Evolutionary conservation across 805 yeast genomes (phyloP), one percentile per base, ranked within the genome.

Genomic region (Yarrowia sp.): DNA sequence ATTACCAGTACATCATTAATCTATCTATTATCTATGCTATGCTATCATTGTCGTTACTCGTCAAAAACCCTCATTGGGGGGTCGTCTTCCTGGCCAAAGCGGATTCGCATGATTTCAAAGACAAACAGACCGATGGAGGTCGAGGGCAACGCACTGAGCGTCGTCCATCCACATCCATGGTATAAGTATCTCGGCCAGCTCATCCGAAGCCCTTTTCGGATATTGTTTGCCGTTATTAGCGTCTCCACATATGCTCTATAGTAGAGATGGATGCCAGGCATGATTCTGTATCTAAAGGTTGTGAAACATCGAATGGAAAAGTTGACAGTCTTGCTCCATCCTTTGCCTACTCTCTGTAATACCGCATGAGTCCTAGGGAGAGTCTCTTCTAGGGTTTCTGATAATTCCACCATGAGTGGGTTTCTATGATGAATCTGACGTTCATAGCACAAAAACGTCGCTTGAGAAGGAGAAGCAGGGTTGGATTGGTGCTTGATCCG

Each of bases 101-200:
- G 64, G 8, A 67, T 38, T 73, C 98, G 80, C 81, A 90, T 81
- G 18, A 90, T 86, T 74, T 93, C 98, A 74, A 93, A 85, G 14
- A 90, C 90, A 55, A 93, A 77, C 42, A 93, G 78, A 0, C 97
- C 97, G 45, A 91, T 83, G 45, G 96, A 88, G 0, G 97, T 90
- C 1, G 96, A 90, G 0, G 98, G 98, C 48, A 92, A 84, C 1
- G 89, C 85, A 0, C 90, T 82, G 55, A 89, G 71, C 0, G 96
- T 88, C 67, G 87, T 88, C 65, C 87, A 78, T 7, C 81, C 78
- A 72, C 89, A 90, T 0, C 98, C 98, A 68, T 85, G 86, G 72
- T 92, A 93, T 9, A 86, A 81, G 84, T 92, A 86, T 31, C 81
- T 81, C 41, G 81, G 72, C 86, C 90, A 86, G 1, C 84, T 76